phyloP scores from a whole-genome alignment of 805 yeast species.

The Kurtzmaniella fragi region DNA sequence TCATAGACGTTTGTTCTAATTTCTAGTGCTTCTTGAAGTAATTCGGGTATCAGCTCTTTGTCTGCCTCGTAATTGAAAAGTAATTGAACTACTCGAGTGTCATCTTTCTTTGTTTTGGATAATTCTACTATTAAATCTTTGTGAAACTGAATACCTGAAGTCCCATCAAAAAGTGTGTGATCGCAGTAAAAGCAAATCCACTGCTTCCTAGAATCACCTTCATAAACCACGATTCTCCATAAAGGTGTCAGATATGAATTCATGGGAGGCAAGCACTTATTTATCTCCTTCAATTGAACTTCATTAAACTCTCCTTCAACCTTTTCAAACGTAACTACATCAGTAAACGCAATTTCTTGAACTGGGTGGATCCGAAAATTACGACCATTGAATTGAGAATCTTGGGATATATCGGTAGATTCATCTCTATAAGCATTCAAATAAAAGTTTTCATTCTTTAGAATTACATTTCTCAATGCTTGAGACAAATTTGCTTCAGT shows the following conservation, averaged over 20 bases:
- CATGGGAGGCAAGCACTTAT: slow-evolving; percentile 6
- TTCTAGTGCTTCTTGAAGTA: background rate
- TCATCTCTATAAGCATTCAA: slow-evolving; percentile 13
- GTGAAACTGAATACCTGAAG: slow-evolving; percentile 26
- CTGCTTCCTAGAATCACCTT: slow-evolving; percentile 7
- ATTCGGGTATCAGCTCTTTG: background rate
- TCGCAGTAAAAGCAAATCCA: slow-evolving; percentile 20
- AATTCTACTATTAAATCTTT: slow-evolving; percentile 15
- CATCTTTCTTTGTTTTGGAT: slow-evolving; percentile 5
- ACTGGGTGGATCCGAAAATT: slow-evolving; percentile 15
- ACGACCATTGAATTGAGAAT: slow-evolving; percentile 4
- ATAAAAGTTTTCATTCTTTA: slow-evolving; percentile 11
- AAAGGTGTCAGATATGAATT: slow-evolving; percentile 10
- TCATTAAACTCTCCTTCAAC: slow-evolving; percentile 10
- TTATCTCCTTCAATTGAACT: slow-evolving; percentile 9
- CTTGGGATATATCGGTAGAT: background rate
- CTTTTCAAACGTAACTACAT: slow-evolving; percentile 12
- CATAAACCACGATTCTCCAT: slow-evolving; percentile 17
- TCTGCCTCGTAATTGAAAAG: slow-evolving; percentile 8
- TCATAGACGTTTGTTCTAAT: background rate
- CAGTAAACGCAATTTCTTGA: slow-evolving; percentile 13
- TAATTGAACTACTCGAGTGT: background rate
- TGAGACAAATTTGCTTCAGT: slow-evolving; percentile 11
- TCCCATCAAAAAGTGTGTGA: slow-evolving; percentile 30
- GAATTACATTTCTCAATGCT: slow-evolving; percentile 13